phyloP scores from a whole-genome alignment of 495 filamentous ascomycete genomes.

The Entonaema liquescens region DNA sequence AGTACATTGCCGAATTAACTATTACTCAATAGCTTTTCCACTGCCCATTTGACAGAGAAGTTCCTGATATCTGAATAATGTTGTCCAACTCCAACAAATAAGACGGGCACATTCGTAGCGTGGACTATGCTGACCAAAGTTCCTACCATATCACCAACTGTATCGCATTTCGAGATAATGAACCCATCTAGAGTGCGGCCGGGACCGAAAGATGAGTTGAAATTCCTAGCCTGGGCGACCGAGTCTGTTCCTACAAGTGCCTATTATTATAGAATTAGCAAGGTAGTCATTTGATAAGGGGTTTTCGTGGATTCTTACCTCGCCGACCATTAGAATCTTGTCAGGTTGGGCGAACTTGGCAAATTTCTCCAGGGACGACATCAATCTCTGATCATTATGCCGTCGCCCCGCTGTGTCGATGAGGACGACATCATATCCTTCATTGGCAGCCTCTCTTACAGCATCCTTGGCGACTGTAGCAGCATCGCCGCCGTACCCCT shows the following conservation, averaged over 20 bases:
- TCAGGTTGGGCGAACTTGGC: constrained; percentile 94
- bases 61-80: constrained; percentile 96
- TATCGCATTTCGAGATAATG: constrained; percentile 98
- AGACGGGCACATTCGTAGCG: constrained; percentile 92
- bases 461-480: constrained; percentile 95
- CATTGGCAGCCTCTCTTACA: constrained; percentile 75
- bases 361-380: constrained; percentile 96
- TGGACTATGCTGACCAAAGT: constrained; percentile 97
- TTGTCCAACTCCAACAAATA: constrained; percentile 94
- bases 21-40: constrained; percentile 72
- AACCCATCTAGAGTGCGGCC: constrained; percentile 88
- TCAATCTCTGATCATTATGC: constrained; percentile 93
- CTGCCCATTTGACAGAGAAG: constrained; percentile 91
- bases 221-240: constrained; percentile 93
- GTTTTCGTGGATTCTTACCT: constrained; percentile 56
- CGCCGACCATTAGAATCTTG: constrained; percentile 99
- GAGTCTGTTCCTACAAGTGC: constrained; percentile 94
- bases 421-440: constrained; percentile 89
- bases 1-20: constrained; percentile 34
- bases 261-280: constrained; percentile 44
- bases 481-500: constrained; percentile 97
- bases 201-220: constrained; percentile 89
- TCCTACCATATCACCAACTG: constrained; percentile 98
- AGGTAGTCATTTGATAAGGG: neutral
- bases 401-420: constrained; percentile 96